A percentile compares a stretch with the other conserved stretches of the same genome.
phyloP scores from a whole-genome alignment of 768 basidiomycete species.

The Rhizopogon vesiculosus region DNA sequence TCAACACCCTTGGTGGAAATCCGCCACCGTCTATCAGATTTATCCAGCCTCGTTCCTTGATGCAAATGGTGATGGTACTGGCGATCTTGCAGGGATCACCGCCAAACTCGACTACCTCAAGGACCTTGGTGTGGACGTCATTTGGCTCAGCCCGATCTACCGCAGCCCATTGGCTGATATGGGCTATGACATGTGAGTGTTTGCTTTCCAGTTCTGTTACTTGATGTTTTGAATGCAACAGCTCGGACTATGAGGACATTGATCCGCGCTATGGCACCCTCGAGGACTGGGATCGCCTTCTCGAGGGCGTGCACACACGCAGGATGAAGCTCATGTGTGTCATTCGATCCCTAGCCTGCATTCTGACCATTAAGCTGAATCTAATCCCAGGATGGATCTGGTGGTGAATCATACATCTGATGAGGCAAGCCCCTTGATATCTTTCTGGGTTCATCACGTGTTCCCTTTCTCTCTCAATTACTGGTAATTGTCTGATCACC shows the following conservation, averaged over 20 bases:
- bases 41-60: slow-evolving; percentile 70
- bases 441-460: background rate
- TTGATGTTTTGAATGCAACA: slow-evolving; percentile 16
- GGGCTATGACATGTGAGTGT: slow-evolving; percentile 64
- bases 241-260: slow-evolving; percentile 62
- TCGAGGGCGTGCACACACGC: slow-evolving; percentile 49
- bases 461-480: slow-evolving; percentile 4
- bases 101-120: slow-evolving; percentile 65
- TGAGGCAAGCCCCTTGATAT: slow-evolving; percentile 34
- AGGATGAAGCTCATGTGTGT: slow-evolving; percentile 68
- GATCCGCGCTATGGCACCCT: slow-evolving; percentile 64
- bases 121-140: slow-evolving; percentile 58
- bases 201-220: background rate
- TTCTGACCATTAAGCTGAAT: slow-evolving; percentile 8
- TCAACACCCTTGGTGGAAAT: slow-evolving; percentile 51
- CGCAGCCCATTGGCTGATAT: slow-evolving; percentile 64
- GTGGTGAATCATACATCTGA: slow-evolving; percentile 73
- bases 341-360: background rate
- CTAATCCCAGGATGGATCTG: slow-evolving; percentile 58
- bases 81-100: slow-evolving; percentile 64
- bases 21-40: slow-evolving; percentile 59
- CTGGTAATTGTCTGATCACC: slow-evolving; percentile 1
- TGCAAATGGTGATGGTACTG: slow-evolving; percentile 66
- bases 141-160: slow-evolving; percentile 76
- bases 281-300: slow-evolving; percentile 51